Percentiles rank a stretch among this genome's conserved stretches.
Evolutionary conservation across 2,329 filamentous ascomycete genomes (phyloP).

Genomic region (Madurella mycetomatis): DNA sequence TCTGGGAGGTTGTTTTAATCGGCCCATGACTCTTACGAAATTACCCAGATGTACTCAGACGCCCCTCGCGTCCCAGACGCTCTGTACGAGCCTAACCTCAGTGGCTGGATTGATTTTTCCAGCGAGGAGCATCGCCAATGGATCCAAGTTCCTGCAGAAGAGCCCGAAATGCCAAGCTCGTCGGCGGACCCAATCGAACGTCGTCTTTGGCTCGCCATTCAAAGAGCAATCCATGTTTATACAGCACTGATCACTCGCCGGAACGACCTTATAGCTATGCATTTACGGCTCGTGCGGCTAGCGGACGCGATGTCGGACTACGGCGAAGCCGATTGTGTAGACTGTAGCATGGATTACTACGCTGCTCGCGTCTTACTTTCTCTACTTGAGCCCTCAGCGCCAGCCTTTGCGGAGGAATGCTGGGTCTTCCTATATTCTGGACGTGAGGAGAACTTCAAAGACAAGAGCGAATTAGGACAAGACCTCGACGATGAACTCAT

Average conservation of each 20-base stretch:
- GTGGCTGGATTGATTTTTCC: background rate
- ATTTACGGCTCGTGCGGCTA: background rate
- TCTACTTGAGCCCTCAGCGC: background rate
- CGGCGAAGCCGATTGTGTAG: background rate
- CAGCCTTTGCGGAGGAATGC: conserved; percentile 2
- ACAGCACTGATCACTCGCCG: background rate
- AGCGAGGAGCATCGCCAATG: background rate
- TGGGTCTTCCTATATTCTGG: background rate
- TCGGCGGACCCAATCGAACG: background rate
- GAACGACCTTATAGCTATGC: background rate
- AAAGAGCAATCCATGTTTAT: background rate
- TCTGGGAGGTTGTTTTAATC: background rate
- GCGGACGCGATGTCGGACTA: background rate
- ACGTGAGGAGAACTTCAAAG: background rate
- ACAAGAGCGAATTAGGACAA: background rate
- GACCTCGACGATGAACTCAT: background rate
- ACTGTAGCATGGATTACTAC: background rate
- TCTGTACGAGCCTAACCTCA: background rate
- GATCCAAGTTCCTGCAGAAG: background rate
- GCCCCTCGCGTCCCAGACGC: background rate
- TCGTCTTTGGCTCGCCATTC: background rate
- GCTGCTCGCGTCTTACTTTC: background rate
- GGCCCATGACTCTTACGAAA: background rate
- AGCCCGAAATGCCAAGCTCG: background rate
- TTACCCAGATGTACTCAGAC: background rate